Evolutionary conservation across 2,329 filamentous ascomycete species (phyloP).

Genomic region (Cladosporium austrohemisphaericum): DNA sequence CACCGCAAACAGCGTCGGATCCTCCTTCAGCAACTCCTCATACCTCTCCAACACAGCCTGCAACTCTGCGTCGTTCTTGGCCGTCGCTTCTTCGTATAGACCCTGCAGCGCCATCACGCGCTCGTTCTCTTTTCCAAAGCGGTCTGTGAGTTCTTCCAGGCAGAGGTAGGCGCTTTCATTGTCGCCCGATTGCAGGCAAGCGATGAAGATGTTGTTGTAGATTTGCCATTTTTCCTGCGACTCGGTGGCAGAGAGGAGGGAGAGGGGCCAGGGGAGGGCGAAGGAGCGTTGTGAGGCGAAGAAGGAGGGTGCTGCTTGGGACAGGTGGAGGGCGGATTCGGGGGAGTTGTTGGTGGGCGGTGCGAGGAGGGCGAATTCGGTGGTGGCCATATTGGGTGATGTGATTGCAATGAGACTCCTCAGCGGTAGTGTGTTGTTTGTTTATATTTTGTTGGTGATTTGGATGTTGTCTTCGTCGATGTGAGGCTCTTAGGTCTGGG

Average conservation of each 20-base stretch:
- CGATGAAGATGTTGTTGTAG: conserved; percentile 81
- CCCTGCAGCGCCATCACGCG: conserved; percentile 79
- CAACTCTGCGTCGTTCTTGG: conserved; percentile 62
- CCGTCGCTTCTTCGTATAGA: conserved; percentile 78
- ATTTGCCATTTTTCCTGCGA: conserved; percentile 76
- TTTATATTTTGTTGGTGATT: not conserved
- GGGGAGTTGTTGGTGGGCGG: conserved; percentile 41
- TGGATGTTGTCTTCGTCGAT: not conserved
- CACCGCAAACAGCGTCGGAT: conserved; percentile 78
- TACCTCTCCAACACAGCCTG: conserved; percentile 72
- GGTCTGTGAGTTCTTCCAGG: conserved; percentile 68
- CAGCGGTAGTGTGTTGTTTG: not conserved
- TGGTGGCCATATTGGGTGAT: conserved; percentile 22
- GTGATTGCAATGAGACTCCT: not conserved
- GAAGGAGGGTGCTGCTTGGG: conserved; percentile 42
- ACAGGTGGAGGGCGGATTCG: conserved; percentile 43
- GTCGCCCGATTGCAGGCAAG: conserved; percentile 80
- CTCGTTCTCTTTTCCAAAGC: conserved; percentile 83
- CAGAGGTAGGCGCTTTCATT: conserved; percentile 71
- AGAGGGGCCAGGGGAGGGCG: conserved; percentile 48
- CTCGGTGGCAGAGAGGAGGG: conserved; percentile 55
- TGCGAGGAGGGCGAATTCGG: conserved; percentile 35
- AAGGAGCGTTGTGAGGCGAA: conserved; percentile 33
- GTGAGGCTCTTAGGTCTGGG: not conserved
- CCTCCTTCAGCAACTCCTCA: conserved; percentile 67